Conservation (phyloP, 2,329 filamentous ascomycete species). For the Aspergillus sp. region DNA sequence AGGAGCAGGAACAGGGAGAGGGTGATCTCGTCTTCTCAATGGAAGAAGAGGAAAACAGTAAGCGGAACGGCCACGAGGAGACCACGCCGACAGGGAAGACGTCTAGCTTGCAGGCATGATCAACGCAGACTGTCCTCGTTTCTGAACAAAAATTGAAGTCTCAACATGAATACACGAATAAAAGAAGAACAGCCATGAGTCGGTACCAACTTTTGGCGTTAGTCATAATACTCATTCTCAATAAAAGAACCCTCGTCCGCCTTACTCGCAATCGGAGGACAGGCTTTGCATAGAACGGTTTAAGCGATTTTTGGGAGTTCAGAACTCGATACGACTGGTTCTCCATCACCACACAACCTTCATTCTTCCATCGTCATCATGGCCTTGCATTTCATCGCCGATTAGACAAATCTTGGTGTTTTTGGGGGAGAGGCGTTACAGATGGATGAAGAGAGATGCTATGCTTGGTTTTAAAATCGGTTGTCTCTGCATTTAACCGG, state of each 20-base stretch:
- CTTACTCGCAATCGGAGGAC: conserved; percentile 11
- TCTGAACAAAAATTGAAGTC: conserved; percentile 11
- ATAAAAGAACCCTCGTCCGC: conserved; percentile 9
- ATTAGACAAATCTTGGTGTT: conserved; percentile 20
- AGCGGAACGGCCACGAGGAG: conserved; percentile 37
- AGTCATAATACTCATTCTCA: conserved; percentile 12
- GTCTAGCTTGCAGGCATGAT: conserved; percentile 21
- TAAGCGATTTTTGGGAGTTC: conserved; percentile 17
- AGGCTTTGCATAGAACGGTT: conserved; percentile 24
- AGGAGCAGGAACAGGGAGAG: conserved; percentile 49
- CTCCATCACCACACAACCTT: conserved; percentile 1
- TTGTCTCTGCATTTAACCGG: conserved; percentile 3
- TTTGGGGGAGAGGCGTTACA: conserved; percentile 4
- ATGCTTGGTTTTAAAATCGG: neutral
- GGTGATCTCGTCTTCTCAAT: conserved; percentile 51
- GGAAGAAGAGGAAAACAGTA: conserved; percentile 52
- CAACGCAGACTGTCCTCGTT: conserved; percentile 1
- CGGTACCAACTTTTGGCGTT: conserved; percentile 14
- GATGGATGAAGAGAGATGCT: neutral
- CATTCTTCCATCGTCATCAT: conserved; percentile 8
- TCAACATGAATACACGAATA: conserved; percentile 20
- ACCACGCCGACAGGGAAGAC: conserved; percentile 19
- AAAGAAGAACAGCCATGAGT: conserved; percentile 15
- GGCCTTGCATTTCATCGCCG: conserved; percentile 10
- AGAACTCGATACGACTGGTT: neutral